Conservation (phyloP, 1,139 yeast species). For the Lizanozyma gosingica region DNA sequence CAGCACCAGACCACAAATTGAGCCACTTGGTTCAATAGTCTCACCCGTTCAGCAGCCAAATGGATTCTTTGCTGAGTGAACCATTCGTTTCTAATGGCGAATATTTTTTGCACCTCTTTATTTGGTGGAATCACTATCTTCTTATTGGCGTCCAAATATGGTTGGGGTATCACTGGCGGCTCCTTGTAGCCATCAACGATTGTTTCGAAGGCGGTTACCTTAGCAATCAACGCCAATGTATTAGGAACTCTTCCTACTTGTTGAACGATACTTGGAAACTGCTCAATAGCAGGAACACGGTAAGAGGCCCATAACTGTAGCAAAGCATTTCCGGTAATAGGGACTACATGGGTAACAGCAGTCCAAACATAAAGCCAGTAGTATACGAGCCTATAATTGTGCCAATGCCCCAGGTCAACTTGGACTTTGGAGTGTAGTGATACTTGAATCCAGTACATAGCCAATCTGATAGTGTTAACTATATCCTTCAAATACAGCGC, state of each 20-base stretch:
- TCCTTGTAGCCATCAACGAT: not conserved
- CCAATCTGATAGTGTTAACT: not conserved
- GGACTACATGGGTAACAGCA: not conserved
- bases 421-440: not conserved
- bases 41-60: conserved; percentile 30
- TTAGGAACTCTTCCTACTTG: not conserved
- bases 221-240: not conserved
- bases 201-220: not conserved
- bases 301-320: not conserved
- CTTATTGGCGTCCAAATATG: conserved; percentile 31
- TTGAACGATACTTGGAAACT: not conserved
- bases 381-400: not conserved
- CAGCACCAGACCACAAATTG: conserved; percentile 30
- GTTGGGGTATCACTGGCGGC: conserved; percentile 35
- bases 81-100: conserved; percentile 28
- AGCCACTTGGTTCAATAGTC: conserved; percentile 28
- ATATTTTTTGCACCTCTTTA: conserved; percentile 19
- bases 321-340: not conserved
- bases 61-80: conserved; percentile 27
- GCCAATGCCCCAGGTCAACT: not conserved
- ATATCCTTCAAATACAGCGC: not conserved
- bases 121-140: conserved; percentile 26
- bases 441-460: not conserved
- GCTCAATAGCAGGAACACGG: not conserved
- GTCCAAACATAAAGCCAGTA: not conserved